These are phyloP conservation scores for Incumbomyces lentus DNA, from an alignment of 2,329 filamentous ascomycete genomes.

Conservation along the genomic window DNA sequence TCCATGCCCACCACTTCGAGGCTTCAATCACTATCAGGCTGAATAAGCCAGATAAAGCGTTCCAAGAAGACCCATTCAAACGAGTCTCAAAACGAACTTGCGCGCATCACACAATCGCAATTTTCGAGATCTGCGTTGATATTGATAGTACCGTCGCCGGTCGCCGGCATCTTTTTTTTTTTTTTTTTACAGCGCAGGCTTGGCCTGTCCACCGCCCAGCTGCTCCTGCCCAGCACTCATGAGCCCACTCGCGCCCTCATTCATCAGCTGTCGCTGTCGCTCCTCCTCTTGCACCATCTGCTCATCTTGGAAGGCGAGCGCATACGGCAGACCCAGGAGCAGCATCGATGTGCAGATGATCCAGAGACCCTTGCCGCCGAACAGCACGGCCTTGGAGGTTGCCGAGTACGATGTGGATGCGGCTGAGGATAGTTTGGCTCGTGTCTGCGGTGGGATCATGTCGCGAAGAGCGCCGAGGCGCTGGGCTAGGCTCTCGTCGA, in stretches of 20 bases:
- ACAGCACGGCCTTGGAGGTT: slow-evolving; percentile 39
- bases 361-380: slow-evolving; percentile 82
- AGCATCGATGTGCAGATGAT: slow-evolving; percentile 81
- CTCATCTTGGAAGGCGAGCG: slow-evolving; percentile 86
- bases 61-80: too few species aligned
- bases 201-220: slow-evolving; percentile 36
- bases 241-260: slow-evolving; percentile 45
- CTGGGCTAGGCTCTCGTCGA: slow-evolving; percentile 53
- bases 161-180: neutral
- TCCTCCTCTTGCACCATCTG: slow-evolving; percentile 97
- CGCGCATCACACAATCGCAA: too few species aligned
- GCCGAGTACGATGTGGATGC: slow-evolving; percentile 36
- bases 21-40: too few species aligned
- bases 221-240: slow-evolving; percentile 37
- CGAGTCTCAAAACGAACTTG: too few species aligned
- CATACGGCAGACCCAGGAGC: slow-evolving; percentile 85
- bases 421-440: slow-evolving; percentile 56
- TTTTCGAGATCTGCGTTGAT: too few species aligned
- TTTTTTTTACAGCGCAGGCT: slow-evolving; percentile 24
- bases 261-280: slow-evolving; percentile 91
- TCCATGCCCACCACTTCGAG: too few species aligned
- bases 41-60: too few species aligned
- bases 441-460: slow-evolving; percentile 63
- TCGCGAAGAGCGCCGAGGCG: slow-evolving; percentile 64
- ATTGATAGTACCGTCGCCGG: too few species aligned